Evolutionary conservation across 2,329 filamentous ascomycete genomes (phyloP), one percentile per base, ranked within the genome.

Genomic region (Colletotrichum sublineola): DNA sequence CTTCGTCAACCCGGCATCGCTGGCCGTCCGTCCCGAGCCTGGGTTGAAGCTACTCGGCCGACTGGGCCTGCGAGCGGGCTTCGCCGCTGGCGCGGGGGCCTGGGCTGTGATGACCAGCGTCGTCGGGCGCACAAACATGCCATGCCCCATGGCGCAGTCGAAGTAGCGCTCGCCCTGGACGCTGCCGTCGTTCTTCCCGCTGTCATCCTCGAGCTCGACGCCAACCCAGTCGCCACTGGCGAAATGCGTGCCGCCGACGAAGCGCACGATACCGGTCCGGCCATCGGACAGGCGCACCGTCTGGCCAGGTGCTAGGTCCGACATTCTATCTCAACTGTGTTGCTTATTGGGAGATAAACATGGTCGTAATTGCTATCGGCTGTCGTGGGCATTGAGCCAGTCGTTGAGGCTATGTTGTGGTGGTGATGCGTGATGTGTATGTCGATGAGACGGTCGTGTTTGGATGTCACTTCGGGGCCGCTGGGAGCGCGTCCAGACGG

Each of bases 151-250:
- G 82, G 80, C 88, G 83, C 96, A 98, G 62, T 95, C 90, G 77
- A 97, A 98, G 80, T 98, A 98, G 29, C 94, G 87, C 79, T 94
- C 89, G 74, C 94, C 95, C 81, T 96, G 90, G 58, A 98, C 94
- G 67, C 93, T 92, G 75, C 96, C 96, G 86, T 98, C 94, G 78
- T 98, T 98, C 85, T 98, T 98, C 42, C 96, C 96, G 29, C 88
- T 90, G 65, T 91, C 86, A 58, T 94, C 92, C 64, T 94, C 91
- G 68, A 98, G 89, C 84, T 97, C 95, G 72, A 98, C 89, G 75
- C 96, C 96, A 71, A 98, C 87, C 94, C 95, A 98, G 74, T 93
- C 91, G 74, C 95, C 96, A 7, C 88, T 85, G 70, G 94, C 91
- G 82, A 98, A 97, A 77, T 89, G 85, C 48, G 96, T 94, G 67